Conservation (phyloP, 2,329 filamentous ascomycete genomes). For the Colletotrichum sp. region DNA sequence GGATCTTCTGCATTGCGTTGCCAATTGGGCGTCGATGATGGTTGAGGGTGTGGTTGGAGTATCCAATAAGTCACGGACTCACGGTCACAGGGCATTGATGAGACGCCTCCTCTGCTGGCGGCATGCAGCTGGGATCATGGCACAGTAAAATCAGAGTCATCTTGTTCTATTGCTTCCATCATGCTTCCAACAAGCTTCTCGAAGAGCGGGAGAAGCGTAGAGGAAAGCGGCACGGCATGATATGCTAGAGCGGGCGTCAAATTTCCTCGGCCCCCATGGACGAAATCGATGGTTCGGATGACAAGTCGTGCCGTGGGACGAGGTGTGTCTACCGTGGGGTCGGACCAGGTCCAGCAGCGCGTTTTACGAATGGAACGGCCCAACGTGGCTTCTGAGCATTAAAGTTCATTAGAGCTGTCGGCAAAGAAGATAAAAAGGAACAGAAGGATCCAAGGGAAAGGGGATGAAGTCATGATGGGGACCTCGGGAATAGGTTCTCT, state of each 20-base stretch:
- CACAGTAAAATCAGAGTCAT: not conserved
- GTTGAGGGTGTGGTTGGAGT: not conserved
- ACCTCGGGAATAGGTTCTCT: not conserved
- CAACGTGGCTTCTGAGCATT: not conserved
- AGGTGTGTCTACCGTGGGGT: not conserved
- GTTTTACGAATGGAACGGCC: not conserved
- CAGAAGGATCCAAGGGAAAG: not conserved
- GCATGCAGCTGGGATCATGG: not conserved
- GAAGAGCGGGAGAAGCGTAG: not conserved
- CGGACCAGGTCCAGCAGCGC: not conserved
- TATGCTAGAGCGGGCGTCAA: not conserved
- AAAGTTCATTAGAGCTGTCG: not conserved
- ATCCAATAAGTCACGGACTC: not conserved
- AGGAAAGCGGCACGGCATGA: not conserved
- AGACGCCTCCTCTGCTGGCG: not conserved
- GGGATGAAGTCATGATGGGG: not conserved
- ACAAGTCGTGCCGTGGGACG: not conserved
- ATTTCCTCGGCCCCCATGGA: not conserved
- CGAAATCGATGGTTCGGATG: not conserved
- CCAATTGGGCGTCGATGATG: not conserved
- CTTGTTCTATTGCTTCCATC: slow-evolving; percentile 1
- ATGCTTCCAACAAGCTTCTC: slow-evolving; percentile 13
- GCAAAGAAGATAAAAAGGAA: not conserved
- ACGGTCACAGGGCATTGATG: not conserved
- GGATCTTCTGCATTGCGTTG: not conserved